Base-by-base conservation (phyloP, 2,329 filamentous ascomycete genomes). In the Penicillium italicum region DNA sequence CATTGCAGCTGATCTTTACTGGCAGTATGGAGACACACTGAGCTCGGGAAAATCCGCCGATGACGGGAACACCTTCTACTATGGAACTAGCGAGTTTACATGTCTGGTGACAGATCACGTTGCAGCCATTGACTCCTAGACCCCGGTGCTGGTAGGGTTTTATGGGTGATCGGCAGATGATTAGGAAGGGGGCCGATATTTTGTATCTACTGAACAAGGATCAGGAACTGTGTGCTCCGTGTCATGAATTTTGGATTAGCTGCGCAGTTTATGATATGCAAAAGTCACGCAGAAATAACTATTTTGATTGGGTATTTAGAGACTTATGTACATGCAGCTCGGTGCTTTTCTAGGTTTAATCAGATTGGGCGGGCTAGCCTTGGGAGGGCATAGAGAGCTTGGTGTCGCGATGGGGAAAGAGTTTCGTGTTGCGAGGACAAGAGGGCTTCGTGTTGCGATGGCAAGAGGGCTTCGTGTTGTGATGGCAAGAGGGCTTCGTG, bases 1-100 rank as follows among this genome's bases (percentile, higher is more conserved):
- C 41, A 60, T 76, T 3, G 68, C 71, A 2, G 74, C 52, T 1
- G 70, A 76, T 62, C 65, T 73, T 53, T 75, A 68, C 52, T 77
- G 74, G 75, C 74, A 76, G 56, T 71, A 64, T 43, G 70, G 69
- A 9, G 65, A 71, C 45, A 66, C 61, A 0, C 40, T 74, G 34
- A 71, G 67, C 44, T 58, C 54, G 10, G 71, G 70, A 5, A 42
- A 55, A 47, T 70, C 70, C 9, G 56, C 62, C 4, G 55, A 73
- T 48, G 70, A 73, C 52, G 66, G 63, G 0, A 64, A 72, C 50
- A 72, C 70, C 0, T 59, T 72, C 24, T 72, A 71, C 30, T 71
- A 70, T 50, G 69, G 68, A 1, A 65, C 62, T 0, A 61, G 62
- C 26, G 67, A 69, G 11, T 72, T 65, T 42, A 62, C 61, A 16